phyloP scores from a whole-genome alignment of 2,329 filamentous ascomycete genomes.

The Aspergillus felis region DNA sequence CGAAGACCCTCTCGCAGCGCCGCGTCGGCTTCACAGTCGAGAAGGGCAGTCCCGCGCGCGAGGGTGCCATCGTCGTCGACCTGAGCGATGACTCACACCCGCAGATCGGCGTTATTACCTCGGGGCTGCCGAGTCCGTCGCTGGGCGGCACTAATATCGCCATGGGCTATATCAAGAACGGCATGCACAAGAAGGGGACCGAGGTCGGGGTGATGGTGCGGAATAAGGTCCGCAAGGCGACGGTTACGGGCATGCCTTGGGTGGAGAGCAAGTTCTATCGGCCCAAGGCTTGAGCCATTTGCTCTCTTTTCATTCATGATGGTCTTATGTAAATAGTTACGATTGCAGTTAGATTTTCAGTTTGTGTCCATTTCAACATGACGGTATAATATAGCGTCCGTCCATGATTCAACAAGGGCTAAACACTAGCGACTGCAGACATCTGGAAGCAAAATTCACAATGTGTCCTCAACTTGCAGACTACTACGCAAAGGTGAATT shows the following conservation, averaged over 20 bases:
- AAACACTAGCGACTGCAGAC: too few relatives aligned
- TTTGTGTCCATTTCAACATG: not conserved
- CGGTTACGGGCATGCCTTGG: constrained; percentile 86
- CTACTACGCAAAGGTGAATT: not conserved
- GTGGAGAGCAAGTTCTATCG: constrained; percentile 71
- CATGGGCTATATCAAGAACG: constrained; percentile 86
- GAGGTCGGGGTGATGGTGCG: constrained; percentile 74
- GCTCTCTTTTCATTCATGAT: not conserved
- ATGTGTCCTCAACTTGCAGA: not conserved
- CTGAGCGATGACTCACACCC: constrained; percentile 52
- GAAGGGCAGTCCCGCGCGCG: constrained; percentile 76
- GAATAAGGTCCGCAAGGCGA: constrained; percentile 69
- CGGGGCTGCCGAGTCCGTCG: constrained; percentile 82
- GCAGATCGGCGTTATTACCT: constrained; percentile 76
- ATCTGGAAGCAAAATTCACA: not conserved
- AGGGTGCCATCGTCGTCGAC: constrained; percentile 75
- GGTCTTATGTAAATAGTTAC: constrained; percentile 3
- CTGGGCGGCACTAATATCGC: constrained; percentile 81
- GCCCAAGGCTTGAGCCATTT: constrained; percentile 15
- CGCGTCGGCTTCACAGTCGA: constrained; percentile 79
- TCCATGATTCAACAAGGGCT: not conserved
- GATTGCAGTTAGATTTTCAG: not conserved
- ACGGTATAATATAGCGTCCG: not conserved
- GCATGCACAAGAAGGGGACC: constrained; percentile 78
- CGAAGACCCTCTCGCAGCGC: constrained; percentile 63